These are phyloP conservation scores for Ophiocordyceps camponoti-saundersi DNA, from an alignment of 2,329 filamentous ascomycete species.

Conservation along the genomic window DNA sequence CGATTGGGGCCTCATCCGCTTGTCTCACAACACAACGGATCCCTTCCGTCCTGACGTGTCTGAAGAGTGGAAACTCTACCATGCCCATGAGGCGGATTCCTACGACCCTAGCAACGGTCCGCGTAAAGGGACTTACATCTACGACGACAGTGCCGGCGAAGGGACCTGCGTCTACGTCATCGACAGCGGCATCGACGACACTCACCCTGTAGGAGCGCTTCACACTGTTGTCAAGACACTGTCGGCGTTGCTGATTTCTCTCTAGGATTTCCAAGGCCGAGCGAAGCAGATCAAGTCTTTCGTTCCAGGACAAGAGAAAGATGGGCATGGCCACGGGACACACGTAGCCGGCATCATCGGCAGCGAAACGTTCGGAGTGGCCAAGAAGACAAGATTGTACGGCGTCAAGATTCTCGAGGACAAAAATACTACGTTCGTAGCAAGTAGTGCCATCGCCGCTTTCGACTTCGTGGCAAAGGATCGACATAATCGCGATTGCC, in stretches of 20 bases:
- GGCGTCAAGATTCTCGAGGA: conserved; percentile 1
- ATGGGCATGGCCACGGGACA: conserved; percentile 18
- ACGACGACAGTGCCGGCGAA: conserved; percentile 12
- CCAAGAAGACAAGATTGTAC: conserved; percentile 1
- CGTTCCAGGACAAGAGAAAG: not conserved
- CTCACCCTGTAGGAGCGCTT: conserved; percentile 17
- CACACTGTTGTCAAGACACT: not conserved
- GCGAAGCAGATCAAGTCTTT: conserved; percentile 7
- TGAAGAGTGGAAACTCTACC: too few relatives aligned
- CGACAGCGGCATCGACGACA: conserved; percentile 1
- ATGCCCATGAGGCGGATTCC: too few relatives aligned
- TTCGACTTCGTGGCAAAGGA: conserved; percentile 6
- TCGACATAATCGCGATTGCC: conserved; percentile 4
- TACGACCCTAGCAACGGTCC: too few relatives aligned
- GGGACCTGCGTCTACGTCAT: conserved; percentile 1
- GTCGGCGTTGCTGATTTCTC: too few relatives aligned
- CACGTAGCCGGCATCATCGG: conserved; percentile 9
- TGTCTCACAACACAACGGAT: conserved; percentile 6
- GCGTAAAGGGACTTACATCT: conserved; percentile 16
- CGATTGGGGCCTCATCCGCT: conserved; percentile 6
- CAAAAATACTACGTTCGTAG: not conserved
- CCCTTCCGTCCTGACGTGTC: too few relatives aligned
- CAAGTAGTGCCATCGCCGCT: not conserved
- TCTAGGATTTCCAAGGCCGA: conserved; percentile 7
- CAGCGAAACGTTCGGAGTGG: conserved; percentile 6